phyloP scores from a whole-genome alignment of 768 basidiomycete genomes.

The Lepiota brunneoincarnata region DNA sequence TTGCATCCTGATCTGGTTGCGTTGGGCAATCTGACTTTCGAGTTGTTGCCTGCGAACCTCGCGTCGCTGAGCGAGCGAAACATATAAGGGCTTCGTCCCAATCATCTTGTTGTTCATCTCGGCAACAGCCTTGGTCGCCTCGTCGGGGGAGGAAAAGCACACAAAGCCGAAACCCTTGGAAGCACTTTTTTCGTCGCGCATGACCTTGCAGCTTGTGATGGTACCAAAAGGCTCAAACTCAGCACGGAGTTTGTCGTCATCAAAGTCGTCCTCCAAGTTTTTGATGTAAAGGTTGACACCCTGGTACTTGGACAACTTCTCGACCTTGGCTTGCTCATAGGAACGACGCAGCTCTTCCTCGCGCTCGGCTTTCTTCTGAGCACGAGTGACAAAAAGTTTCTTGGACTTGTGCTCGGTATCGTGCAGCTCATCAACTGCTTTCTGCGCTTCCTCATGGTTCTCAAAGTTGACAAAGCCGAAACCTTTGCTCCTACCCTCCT shows the following conservation, averaged over 20 bases:
- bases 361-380: conserved; percentile 98
- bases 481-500: conserved; percentile 90
- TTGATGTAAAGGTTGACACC: conserved; percentile 99
- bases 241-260: conserved; percentile 93
- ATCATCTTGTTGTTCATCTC: conserved; percentile 99
- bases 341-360: conserved; percentile 93
- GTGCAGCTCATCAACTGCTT: conserved; percentile 86
- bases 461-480: conserved; percentile 99
- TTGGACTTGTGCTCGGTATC: conserved; percentile 81
- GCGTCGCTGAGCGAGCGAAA: conserved; percentile 96
- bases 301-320: conserved; percentile 97
- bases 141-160: conserved; percentile 97
- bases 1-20: conserved; percentile 95
- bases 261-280: conserved; percentile 97
- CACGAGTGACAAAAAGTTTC: conserved; percentile 93
- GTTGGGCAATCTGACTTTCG: conserved; percentile 98
- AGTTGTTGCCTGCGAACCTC: conserved; percentile 98
- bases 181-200: conserved; percentile 92
- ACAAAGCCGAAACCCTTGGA: conserved; percentile 99
- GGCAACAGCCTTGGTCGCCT: conserved; percentile 98
- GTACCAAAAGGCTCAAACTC: conserved; percentile 97
- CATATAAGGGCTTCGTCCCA: conserved; percentile 96
- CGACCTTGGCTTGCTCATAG: conserved; percentile 95
- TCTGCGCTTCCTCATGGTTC: conserved; percentile 86
- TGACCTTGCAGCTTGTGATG: conserved; percentile 98